Base-by-base conservation (phyloP, 768 basidiomycete species). In the Mycena vulgaris region DNA sequence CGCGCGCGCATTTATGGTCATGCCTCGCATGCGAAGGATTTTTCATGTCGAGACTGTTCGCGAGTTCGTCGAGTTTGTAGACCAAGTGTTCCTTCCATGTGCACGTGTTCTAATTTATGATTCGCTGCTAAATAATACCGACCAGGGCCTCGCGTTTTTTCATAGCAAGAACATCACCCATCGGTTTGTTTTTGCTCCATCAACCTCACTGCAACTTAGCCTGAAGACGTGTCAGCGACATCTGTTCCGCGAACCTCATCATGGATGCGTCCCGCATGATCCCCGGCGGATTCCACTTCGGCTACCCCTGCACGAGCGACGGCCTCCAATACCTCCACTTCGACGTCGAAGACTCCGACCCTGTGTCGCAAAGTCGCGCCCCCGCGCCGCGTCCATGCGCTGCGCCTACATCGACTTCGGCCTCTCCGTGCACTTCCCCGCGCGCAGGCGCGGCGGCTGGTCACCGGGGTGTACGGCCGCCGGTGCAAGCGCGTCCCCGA, bases 331-430 rank as follows among this genome's bases (percentile, higher is more conserved):
- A 19, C 28, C 40, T 64, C 3, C 28, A n/a, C 9, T 1, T 16
- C 3, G 11, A 45, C 27, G 21, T 10, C 17, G 28, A 27, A 8
- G 21, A 35, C 35, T 2, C 10, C n/a, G 31, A 16, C 7, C 21
- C 45, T 1, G 30, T 8, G 21, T n/a, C 59, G 28, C 51, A 2
- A 51, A 63, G 37, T 27, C 61, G 2, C 48, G 61, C 23, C 52
- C 61, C 0, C 2, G 14, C 8, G 61, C 35, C 8, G 61, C 16
- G 5, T 49, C 61, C 25, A 39, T 63, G 35, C 14, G 37, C 1
- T 63, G 52, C 16, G 51, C 37, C 10, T 63, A 19, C 27, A 63
- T 63, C 37, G 61, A 52, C 49, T 63, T 63, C 17, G 61, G 61
- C 3, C 48, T 51, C 35, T 63, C 61, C 19, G 48, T 63, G 17